These are phyloP conservation scores for Pseudoneurospora amorphoporcata DNA, from an alignment of 495 filamentous ascomycete species.

Conservation along the genomic window DNA sequence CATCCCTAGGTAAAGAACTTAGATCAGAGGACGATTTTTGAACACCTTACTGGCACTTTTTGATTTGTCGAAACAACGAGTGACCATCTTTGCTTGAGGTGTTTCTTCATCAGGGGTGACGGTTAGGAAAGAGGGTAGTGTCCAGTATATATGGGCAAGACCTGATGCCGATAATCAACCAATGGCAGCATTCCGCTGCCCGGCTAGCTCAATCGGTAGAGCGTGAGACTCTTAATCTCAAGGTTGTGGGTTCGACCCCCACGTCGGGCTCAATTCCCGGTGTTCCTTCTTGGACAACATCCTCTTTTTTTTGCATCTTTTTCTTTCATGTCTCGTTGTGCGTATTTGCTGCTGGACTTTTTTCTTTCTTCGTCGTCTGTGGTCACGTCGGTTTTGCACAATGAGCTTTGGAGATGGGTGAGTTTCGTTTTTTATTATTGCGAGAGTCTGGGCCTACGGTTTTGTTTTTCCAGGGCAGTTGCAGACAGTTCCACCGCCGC, in stretches of 20 bases:
- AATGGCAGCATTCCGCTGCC: neutral
- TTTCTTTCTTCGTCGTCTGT: neutral
- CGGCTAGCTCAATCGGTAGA: conserved; percentile 65
- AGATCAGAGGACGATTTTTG: neutral
- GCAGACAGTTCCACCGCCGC: no score
- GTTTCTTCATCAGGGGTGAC: neutral
- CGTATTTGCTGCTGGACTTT: neutral
- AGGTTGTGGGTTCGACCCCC: neutral
- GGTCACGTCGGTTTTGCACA: neutral
- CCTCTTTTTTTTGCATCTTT: neutral
- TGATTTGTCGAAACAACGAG: neutral
- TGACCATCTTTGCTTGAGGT: neutral
- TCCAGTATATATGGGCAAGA: neutral
- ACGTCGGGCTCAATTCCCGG: neutral
- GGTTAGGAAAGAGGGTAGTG: no score
- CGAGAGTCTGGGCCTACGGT: no score
- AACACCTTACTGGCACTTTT: neutral
- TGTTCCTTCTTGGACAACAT: neutral
- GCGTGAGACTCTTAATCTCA: conserved; percentile 58
- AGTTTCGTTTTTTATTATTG: neutral
- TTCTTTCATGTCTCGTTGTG: neutral
- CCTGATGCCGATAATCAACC: neutral
- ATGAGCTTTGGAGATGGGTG: neutral
- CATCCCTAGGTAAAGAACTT: neutral
- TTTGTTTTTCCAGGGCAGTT: no score